These are phyloP conservation scores for Lonicera japonica DNA, from an alignment of 129 eudicot genomes.

Conservation along the genomic window DNA sequence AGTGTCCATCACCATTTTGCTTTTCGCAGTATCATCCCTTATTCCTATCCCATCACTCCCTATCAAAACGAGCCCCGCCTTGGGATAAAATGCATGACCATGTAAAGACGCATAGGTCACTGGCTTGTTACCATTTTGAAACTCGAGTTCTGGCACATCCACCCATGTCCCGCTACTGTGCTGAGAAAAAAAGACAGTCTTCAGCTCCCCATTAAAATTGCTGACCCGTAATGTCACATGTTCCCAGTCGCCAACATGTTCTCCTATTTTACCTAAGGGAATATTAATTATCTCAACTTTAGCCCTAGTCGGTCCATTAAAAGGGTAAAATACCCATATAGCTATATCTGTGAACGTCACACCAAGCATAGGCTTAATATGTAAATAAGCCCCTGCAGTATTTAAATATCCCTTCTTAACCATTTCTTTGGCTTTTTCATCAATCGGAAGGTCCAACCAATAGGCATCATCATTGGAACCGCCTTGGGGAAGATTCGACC, in stretches of 20 bases:
- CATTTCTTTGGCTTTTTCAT: slow-evolving; percentile 33
- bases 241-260: no score
- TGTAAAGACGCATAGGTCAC: slow-evolving; percentile 37
- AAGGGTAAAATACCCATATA: slow-evolving; percentile 78
- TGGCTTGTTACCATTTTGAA: slow-evolving; percentile 28
- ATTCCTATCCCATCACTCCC: slow-evolving; percentile 47
- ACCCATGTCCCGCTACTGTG: slow-evolving; percentile 52
- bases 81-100: slow-evolving; percentile 40
- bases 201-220: slow-evolving; percentile 35
- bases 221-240: slow-evolving; percentile 8
- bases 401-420: slow-evolving; percentile 47
- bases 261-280: slow-evolving; percentile 53
- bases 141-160: slow-evolving; percentile 29
- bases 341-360: slow-evolving; percentile 66
- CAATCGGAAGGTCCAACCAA: slow-evolving; percentile 65
- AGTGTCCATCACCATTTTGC: slow-evolving; percentile 43
- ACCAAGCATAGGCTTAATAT: slow-evolving; percentile 66
- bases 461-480: slow-evolving; percentile 50
- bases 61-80: slow-evolving; percentile 42
- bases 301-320: slow-evolving; percentile 56
- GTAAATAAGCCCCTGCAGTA: slow-evolving; percentile 44
- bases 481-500: slow-evolving; percentile 73
- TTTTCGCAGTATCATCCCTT: slow-evolving; percentile 50
- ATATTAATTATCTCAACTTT: slow-evolving; percentile 41
- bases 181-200: slow-evolving; percentile 39